A percentile compares a stretch with the other conserved stretches of the same genome.
These are phyloP conservation scores for Talaromyces stipitatus DNA, from an alignment of 495 filamentous ascomycete species.

Conservation along the genomic window DNA sequence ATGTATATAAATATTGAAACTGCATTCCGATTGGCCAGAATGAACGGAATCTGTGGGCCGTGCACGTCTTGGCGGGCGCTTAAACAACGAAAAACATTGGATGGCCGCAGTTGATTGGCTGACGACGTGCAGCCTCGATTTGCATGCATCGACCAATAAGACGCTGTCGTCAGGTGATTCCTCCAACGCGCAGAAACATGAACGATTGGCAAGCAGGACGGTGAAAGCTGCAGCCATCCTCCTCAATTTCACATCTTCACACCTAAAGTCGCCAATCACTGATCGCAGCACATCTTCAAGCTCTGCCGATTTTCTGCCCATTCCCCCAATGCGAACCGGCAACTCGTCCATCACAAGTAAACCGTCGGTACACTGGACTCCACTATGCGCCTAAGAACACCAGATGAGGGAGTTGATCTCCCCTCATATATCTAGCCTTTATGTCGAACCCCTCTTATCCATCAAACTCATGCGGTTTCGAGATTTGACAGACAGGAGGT, in stretches of 20 bases:
- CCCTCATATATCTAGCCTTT: not conserved
- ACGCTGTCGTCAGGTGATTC: not conserved
- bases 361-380: not conserved
- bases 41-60: not conserved
- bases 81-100: not conserved
- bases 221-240: not conserved
- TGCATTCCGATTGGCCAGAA: not conserved
- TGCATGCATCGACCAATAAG: not conserved
- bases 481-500: not conserved
- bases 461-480: not conserved
- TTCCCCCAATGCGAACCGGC: not conserved
- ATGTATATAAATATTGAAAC: no score
- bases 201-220: not conserved
- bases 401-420: not conserved
- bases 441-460: not conserved
- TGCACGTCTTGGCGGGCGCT: constrained; percentile 1
- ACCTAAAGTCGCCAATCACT: not conserved
- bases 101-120: not conserved
- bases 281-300: not conserved
- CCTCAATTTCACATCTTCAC: constrained; percentile 1
- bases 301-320: not conserved
- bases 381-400: not conserved
- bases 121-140: not conserved
- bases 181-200: not conserved
- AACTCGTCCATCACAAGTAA: not conserved